A percentile compares a stretch with the other conserved stretches of the same genome.
Conservation (phyloP, 129 eudicot species). For the Escallonia rubra region DNA sequence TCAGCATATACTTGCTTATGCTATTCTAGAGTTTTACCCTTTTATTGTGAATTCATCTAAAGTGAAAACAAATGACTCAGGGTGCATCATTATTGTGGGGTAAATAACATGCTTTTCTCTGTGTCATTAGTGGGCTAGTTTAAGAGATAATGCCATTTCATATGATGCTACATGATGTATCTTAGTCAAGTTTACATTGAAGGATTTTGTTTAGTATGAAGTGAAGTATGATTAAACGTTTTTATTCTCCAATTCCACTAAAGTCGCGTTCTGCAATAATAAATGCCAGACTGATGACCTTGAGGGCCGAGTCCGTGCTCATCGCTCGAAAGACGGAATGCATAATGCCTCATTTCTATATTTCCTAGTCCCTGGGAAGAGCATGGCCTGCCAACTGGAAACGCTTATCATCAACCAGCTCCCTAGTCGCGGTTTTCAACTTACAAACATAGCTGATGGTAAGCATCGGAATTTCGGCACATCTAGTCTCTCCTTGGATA, state of each 20-base stretch:
- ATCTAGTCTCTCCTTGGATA: conserved; percentile 39
- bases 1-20: background rate
- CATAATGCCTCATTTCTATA: conserved; percentile 63
- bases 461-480: conserved; percentile 93
- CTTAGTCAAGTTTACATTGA: too few relatives aligned
- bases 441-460: conserved; percentile 82
- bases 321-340: conserved; percentile 71
- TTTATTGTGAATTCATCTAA: too few relatives aligned
- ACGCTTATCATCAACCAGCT: conserved; percentile 89
- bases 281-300: conserved; percentile 78
- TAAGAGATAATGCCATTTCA: too few relatives aligned
- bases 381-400: conserved; percentile 86
- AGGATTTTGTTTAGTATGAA: too few relatives aligned
- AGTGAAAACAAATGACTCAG: too few relatives aligned
- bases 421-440: conserved; percentile 64
- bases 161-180: too few relatives aligned
- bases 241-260: too few relatives aligned
- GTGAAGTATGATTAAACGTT: too few relatives aligned
- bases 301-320: conserved; percentile 71
- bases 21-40: background rate
- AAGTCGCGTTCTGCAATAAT: background rate
- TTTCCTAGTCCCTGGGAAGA: conserved; percentile 77
- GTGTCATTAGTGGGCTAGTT: too few relatives aligned
- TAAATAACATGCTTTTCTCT: too few relatives aligned
- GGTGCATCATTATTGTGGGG: too few relatives aligned